Percentiles rank a stretch among this genome's conserved stretches.
phyloP scores from a whole-genome alignment of 768 basidiomycete species.

The Crassisporium funariophilum region DNA sequence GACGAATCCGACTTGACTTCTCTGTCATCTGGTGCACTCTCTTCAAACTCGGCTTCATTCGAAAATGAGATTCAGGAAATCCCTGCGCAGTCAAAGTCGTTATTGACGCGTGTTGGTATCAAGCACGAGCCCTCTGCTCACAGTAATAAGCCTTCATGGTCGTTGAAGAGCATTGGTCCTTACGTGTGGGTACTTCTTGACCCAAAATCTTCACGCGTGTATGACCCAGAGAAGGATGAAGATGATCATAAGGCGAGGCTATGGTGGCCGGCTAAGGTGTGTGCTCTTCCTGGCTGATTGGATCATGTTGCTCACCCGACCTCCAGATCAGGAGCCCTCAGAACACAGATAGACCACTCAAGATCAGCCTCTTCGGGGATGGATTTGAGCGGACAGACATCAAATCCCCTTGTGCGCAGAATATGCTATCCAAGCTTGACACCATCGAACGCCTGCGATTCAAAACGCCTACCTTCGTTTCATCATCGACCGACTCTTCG shows the following conservation, averaged over 20 bases:
- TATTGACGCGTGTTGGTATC: not conserved
- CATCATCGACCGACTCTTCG: conserved; percentile 1
- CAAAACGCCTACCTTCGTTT: conserved; percentile 37
- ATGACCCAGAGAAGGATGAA: conserved; percentile 29
- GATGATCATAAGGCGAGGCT: conserved; percentile 30
- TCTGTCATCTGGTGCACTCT: conserved; percentile 9
- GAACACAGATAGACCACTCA: conserved; percentile 18
- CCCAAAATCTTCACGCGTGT: conserved; percentile 33
- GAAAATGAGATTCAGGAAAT: not conserved
- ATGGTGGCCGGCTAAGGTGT: conserved; percentile 78
- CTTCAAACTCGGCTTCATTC: conserved; percentile 2
- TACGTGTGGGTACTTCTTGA: conserved; percentile 59
- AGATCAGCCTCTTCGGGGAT: conserved; percentile 29
- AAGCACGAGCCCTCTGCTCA: not conserved
- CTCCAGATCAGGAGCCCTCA: conserved; percentile 20
- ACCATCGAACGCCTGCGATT: conserved; percentile 44
- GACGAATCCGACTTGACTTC: conserved; percentile 20
- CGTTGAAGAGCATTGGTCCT: conserved; percentile 31
- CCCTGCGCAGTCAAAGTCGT: not conserved
- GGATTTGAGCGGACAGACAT: conserved; percentile 32
- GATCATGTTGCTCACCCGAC: conserved; percentile 1
- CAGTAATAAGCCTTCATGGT: conserved; percentile 20
- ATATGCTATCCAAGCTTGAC: conserved; percentile 39
- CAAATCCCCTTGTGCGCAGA: conserved; percentile 35
- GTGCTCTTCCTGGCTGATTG: conserved; percentile 17